phyloP scores from a whole-genome alignment of 2,329 filamentous ascomycete species.

The Colletotrichum sp. region DNA sequence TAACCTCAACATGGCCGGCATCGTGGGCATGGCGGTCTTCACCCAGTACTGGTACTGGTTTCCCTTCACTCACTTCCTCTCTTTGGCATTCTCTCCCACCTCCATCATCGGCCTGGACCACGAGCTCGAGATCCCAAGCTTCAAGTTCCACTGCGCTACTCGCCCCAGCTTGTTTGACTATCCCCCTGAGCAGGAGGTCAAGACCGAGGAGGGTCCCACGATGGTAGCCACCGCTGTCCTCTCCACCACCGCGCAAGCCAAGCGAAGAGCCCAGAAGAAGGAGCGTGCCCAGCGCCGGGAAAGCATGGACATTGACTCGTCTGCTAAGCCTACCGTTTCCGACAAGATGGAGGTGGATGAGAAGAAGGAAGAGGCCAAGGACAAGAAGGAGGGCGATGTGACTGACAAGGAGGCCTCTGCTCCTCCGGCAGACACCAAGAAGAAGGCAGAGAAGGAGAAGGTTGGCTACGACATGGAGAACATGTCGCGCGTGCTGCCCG shows the following conservation, averaged over 20 bases:
- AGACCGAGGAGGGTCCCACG: conserved; percentile 90
- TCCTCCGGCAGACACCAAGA: conserved; percentile 68
- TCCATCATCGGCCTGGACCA: conserved; percentile 94
- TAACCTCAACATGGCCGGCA: conserved; percentile 97
- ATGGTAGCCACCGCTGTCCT: conserved; percentile 95
- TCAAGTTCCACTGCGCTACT: conserved; percentile 96
- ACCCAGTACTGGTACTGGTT: conserved; percentile 99
- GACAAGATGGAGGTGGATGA: conserved; percentile 92
- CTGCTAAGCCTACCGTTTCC: conserved; percentile 61
- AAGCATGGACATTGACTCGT: conserved; percentile 93
- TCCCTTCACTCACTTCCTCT: conserved; percentile 96
- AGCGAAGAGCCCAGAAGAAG: conserved; percentile 92
- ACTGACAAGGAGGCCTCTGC: conserved; percentile 59
- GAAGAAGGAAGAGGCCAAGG: conserved; percentile 64
- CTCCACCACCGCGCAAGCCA: conserved; percentile 96
- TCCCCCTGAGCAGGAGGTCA: conserved; percentile 94
- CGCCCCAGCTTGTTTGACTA: conserved; percentile 97
- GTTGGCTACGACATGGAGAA: conserved; percentile 95
- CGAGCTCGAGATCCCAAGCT: conserved; percentile 88
- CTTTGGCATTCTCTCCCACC: conserved; percentile 94
- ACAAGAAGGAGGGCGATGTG: conserved; percentile 60
- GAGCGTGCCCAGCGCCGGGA: conserved; percentile 88
- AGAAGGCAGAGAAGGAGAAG: conserved; percentile 95
- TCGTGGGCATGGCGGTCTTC: conserved; percentile 97
- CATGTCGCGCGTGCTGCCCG: conserved; percentile 92